Evolutionary conservation across 2,329 filamentous ascomycete genomes (phyloP), one percentile per base, ranked within the genome.

Genomic region (Monilinia fructigena): DNA sequence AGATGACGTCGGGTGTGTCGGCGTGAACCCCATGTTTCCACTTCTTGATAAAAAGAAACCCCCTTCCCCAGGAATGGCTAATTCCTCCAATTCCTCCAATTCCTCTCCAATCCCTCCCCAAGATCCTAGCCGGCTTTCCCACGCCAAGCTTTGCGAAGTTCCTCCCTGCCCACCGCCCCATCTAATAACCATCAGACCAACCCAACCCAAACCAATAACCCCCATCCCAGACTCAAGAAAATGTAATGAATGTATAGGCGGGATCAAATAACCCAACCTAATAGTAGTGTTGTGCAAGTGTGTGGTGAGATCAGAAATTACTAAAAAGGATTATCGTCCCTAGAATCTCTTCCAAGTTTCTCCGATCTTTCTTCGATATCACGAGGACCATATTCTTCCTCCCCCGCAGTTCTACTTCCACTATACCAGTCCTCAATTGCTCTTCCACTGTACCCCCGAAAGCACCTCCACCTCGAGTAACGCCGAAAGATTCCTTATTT

Each of bases 281-380:
- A 38, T 61, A 61, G 31, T 62, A 52, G 20, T 59, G 45, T 42
- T 52, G 35, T 56, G 20, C n/a, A 31, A 5, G n/a, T 28, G n/a
- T 66, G 50, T 26, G 50, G 18, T 48, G 48, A 45, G 58, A 65
- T 73, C 58, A 89, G 71, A 89, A 89, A 4, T 85, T 85, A 70
- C 80, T 82, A 71, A 89, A 89, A 89, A 1, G 86, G 86, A 69
- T 42, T 42, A 5, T 89, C 86, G 31, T 87, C 83, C 45, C 82
- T 79, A 73, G 82, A 81, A 5, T 62, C 65, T 23, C 69, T 83
- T 48, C 82, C 78, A 74, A 82, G 81, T 10, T 54, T 66, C 14
- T 70, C 69, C 4, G n/a, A 11, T 26, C 47, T 53, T 16, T 65
- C 55, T n/a, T 65, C 55, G 1, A 31, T 31, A 16, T 78, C 78